Conservation (phyloP, 139 green algal genomes). For the Chlorokybus atmophyticus region DNA sequence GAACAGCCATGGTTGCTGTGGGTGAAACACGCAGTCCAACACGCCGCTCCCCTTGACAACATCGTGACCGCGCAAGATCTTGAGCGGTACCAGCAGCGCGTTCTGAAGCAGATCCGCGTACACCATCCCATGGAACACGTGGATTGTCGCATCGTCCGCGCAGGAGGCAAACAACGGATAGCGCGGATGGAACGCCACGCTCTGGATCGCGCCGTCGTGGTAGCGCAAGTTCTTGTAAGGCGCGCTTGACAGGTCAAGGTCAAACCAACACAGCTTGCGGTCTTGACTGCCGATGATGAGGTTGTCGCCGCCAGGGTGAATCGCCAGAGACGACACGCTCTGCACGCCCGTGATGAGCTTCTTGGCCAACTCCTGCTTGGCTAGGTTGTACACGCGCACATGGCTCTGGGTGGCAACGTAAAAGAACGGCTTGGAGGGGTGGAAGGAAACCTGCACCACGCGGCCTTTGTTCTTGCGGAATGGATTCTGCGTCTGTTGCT, state of each 20-base stretch:
- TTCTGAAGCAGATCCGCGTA: constrained; percentile 90
- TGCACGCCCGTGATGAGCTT: constrained; percentile 71
- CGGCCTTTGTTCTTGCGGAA: constrained; percentile 83
- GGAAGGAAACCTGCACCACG: constrained; percentile 68
- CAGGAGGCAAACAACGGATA: constrained; percentile 84
- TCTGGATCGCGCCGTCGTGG: constrained; percentile 50
- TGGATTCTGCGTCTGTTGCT: constrained; percentile 65
- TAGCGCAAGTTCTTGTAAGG: constrained; percentile 56
- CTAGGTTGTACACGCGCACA: constrained; percentile 86
- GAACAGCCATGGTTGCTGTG: constrained; percentile 91
- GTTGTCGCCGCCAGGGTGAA: constrained; percentile 81
- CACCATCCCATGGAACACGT: constrained; percentile 88
- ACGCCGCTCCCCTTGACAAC: constrained; percentile 46
- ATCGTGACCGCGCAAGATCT: constrained; percentile 36
- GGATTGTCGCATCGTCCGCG: constrained; percentile 60
- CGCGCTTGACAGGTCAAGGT: constrained; percentile 86
- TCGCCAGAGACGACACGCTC: constrained; percentile 57
- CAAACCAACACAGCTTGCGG: constrained; percentile 79
- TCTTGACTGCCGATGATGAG: constrained; percentile 77
- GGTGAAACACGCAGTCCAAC: constrained; percentile 76
- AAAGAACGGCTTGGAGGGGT: constrained; percentile 81
- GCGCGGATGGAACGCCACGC: constrained; percentile 66
- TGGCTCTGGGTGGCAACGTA: constrained; percentile 69
- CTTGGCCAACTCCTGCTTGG: constrained; percentile 67
- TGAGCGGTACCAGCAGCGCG: constrained; percentile 86